phyloP scores from a whole-genome alignment of 352 stramenopile species.

The Pythium biforme region DNA sequence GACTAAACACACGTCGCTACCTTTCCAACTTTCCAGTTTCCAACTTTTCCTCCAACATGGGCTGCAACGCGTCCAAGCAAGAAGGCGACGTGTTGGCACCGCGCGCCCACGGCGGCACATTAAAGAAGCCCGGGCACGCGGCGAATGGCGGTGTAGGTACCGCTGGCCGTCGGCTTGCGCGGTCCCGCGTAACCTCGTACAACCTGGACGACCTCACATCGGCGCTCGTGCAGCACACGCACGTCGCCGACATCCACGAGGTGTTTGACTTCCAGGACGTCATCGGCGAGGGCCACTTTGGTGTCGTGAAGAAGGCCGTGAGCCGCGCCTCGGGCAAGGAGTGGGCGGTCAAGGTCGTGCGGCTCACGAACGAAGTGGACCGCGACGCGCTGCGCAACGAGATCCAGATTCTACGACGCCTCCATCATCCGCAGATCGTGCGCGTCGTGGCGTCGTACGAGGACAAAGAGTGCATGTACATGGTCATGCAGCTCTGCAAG shows the following conservation, averaged over 20 bases:
- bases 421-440: slow-evolving; percentile 83
- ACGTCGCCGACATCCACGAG: slow-evolving; percentile 62
- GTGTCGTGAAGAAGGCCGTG: slow-evolving; percentile 60
- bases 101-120: slow-evolving; percentile 19
- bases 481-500: slow-evolving; percentile 86
- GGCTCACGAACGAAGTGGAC: slow-evolving; percentile 69
- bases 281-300: slow-evolving; percentile 73
- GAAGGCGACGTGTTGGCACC: slow-evolving; percentile 42
- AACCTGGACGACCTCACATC: slow-evolving; percentile 66
- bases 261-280: slow-evolving; percentile 62
- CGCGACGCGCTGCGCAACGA: slow-evolving; percentile 75
- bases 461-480: slow-evolving; percentile 81
- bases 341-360: slow-evolving; percentile 78
- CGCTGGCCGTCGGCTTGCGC: not conserved
- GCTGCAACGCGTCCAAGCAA: slow-evolving; percentile 55
- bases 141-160: too few relatives aligned
- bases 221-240: slow-evolving; percentile 76
- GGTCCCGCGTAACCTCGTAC: slow-evolving; percentile 38
- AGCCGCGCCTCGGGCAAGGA: slow-evolving; percentile 66
- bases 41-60: slow-evolving; percentile 37
- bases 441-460: slow-evolving; percentile 77
- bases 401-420: slow-evolving; percentile 71
- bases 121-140: not conserved
- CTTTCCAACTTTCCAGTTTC: not conserved
- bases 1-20: not conserved